Conservation (phyloP, 2,329 filamentous ascomycete species). For the Acephala macrosclerotiorum region DNA sequence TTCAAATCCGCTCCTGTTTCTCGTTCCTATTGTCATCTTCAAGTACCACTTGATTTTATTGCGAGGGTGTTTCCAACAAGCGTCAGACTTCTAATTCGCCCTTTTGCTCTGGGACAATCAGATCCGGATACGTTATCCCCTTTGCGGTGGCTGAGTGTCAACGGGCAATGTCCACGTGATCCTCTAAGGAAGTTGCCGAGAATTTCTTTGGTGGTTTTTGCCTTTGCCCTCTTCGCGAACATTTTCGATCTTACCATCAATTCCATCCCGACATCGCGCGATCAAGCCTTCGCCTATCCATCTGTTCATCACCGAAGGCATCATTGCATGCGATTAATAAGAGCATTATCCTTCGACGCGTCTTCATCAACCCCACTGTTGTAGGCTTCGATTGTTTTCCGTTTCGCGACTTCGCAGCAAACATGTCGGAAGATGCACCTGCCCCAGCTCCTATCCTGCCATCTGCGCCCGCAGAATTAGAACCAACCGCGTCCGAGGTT, state of each 20-base stretch:
- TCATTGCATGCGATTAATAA: conserved; percentile 26
- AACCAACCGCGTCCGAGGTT: conserved; percentile 24
- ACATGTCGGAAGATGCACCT: conserved; percentile 40
- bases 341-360: conserved; percentile 31
- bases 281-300: conserved; percentile 28
- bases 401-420: conserved; percentile 35
- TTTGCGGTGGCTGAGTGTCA: background rate
- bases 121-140: background rate
- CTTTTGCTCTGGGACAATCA: background rate
- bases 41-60: background rate
- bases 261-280: conserved; percentile 24
- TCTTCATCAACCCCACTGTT: conserved; percentile 23
- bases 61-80: background rate
- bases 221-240: conserved; percentile 9
- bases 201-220: background rate
- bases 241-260: conserved; percentile 10
- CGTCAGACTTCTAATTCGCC: background rate
- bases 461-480: conserved; percentile 28
- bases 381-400: conserved; percentile 20
- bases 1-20: background rate
- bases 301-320: conserved; percentile 33
- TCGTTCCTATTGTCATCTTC: conserved; percentile 1
- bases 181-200: background rate
- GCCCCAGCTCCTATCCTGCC: conserved; percentile 31
- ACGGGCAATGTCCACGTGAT: conserved; percentile 9